Percentiles rank a stretch among this genome's conserved stretches.
phyloP scores from a whole-genome alignment of 2,329 filamentous ascomycete genomes.

The Penicillium sp. region DNA sequence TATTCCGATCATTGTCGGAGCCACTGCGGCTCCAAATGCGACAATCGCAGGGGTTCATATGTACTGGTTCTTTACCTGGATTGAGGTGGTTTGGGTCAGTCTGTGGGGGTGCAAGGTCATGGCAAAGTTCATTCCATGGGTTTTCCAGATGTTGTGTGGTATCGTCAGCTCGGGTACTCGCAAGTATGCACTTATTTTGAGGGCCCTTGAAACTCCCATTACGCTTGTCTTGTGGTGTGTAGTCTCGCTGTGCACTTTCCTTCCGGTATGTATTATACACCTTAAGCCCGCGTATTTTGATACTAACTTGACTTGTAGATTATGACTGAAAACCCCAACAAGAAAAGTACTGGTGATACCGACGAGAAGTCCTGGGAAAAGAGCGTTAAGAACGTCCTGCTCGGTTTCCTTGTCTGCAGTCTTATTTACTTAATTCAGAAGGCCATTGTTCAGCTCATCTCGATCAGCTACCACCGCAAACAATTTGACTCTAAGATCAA shows the following conservation, averaged over 20 bases:
- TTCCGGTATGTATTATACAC: constrained; percentile 42
- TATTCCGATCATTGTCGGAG: constrained; percentile 64
- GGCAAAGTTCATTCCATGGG: constrained; percentile 57
- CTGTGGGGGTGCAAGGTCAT: constrained; percentile 64
- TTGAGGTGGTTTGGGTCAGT: constrained; percentile 64
- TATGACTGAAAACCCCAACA: constrained; percentile 46
- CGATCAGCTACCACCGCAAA: constrained; percentile 68
- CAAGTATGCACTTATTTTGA: constrained; percentile 62
- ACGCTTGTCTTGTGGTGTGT: constrained; percentile 62
- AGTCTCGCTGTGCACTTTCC: constrained; percentile 59
- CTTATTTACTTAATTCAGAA: constrained; percentile 61
- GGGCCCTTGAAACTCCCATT: constrained; percentile 60
- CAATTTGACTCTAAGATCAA: constrained; percentile 72
- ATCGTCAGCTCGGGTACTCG: constrained; percentile 65
- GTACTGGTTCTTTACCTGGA: constrained; percentile 64
- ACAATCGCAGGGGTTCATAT: constrained; percentile 58
- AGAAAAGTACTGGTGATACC: constrained; percentile 32
- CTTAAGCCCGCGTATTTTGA: background rate
- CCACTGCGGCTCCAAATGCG: constrained; percentile 48
- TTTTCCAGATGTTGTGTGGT: constrained; percentile 63
- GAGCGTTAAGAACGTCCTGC: constrained; percentile 59
- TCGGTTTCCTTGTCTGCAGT: constrained; percentile 57
- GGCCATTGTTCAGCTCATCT: constrained; percentile 63
- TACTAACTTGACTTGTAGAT: constrained; percentile 26
- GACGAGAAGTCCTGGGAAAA: constrained; percentile 50